phyloP scores from a whole-genome alignment of 2,329 filamentous ascomycete species.

The Lachnellula hyalina region DNA sequence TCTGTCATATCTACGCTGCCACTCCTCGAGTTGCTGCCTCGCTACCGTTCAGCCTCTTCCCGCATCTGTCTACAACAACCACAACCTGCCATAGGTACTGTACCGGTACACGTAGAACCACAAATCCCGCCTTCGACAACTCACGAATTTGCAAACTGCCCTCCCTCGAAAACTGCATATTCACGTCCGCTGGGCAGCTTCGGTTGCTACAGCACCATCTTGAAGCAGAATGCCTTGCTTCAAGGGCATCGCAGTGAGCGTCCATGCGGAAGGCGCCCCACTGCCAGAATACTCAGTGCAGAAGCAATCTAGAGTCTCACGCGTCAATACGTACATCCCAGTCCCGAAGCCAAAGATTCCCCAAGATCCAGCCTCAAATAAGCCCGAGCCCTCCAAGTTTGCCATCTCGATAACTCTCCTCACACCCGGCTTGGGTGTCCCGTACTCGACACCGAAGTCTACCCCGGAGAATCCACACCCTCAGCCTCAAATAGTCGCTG shows the following conservation, averaged over 20 bases:
- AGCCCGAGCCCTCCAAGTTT: constrained; percentile 90
- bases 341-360: constrained; percentile 82
- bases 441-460: constrained; percentile 84
- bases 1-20: constrained; percentile 1
- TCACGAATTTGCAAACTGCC: not conserved
- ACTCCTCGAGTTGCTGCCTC: constrained; percentile 1
- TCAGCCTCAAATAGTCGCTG: constrained; percentile 74
- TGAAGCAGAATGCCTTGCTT: constrained; percentile 76
- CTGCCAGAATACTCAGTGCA: constrained; percentile 92
- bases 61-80: not conserved
- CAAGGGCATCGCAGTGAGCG: constrained; percentile 97
- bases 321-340: constrained; percentile 96
- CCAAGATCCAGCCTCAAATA: constrained; percentile 55
- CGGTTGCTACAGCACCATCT: constrained; percentile 17
- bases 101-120: too few species aligned
- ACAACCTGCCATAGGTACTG: too few species aligned
- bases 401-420: constrained; percentile 96
- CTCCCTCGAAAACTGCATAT: constrained; percentile 4
- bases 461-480: constrained; percentile 73
- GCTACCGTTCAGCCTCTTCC: constrained; percentile 7
- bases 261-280: constrained; percentile 76
- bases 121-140: not conserved
- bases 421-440: constrained; percentile 80
- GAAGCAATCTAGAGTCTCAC: constrained; percentile 82
- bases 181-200: constrained; percentile 18